Conservation (phyloP, 2,329 filamentous ascomycete species). For the Ascocoryne sarcoides region DNA sequence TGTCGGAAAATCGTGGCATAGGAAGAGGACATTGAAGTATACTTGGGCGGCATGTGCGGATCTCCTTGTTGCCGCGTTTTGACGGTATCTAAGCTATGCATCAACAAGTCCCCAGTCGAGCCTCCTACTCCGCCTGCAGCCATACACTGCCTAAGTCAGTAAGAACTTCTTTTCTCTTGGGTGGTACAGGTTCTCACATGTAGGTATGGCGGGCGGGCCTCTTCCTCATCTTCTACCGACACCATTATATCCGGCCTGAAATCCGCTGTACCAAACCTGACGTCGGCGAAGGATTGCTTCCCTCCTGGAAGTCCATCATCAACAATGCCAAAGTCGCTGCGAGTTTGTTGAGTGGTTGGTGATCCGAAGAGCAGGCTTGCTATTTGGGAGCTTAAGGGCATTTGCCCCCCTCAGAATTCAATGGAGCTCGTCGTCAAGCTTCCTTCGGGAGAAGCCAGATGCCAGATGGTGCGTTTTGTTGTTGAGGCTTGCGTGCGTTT, state of each 20-base stretch:
- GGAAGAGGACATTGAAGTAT: conserved; percentile 79
- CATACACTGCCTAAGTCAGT: conserved; percentile 60
- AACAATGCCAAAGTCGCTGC: conserved; percentile 26
- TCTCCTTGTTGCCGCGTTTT: conserved; percentile 98
- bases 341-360: conserved; percentile 16
- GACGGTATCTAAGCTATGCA: conserved; percentile 98
- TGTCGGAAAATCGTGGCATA: conserved; percentile 91
- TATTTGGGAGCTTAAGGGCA: conserved; percentile 49
- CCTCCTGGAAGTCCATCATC: conserved; percentile 30
- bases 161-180: neutral
- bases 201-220: conserved; percentile 52
- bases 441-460: conserved; percentile 3
- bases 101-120: conserved; percentile 89
- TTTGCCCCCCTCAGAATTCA: conserved; percentile 33
- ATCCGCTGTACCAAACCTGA: conserved; percentile 21
- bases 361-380: conserved; percentile 40
- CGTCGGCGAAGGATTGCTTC: conserved; percentile 26
- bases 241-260: conserved; percentile 23
- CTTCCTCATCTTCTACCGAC: conserved; percentile 37
- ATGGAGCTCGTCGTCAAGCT: conserved; percentile 12
- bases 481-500: no score
- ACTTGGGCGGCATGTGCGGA: conserved; percentile 84
- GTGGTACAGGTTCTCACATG: conserved; percentile 41
- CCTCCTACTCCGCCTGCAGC: conserved; percentile 89
- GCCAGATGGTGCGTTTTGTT: neutral